phyloP scores from a whole-genome alignment of 768 basidiomycete species.

The Pholiota conissans region DNA sequence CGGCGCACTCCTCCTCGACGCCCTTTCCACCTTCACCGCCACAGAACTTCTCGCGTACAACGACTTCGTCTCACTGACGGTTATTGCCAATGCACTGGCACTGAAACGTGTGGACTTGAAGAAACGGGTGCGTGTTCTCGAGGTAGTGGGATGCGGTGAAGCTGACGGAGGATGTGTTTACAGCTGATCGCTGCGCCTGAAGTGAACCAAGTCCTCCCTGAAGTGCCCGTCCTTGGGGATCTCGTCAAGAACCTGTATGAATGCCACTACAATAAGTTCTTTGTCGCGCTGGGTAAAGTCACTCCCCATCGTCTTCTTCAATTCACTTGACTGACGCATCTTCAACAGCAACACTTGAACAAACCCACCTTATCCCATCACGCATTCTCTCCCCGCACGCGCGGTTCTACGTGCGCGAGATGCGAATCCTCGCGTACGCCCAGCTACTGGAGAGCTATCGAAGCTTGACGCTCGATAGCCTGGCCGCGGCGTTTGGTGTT shows the following conservation, averaged over 20 bases:
- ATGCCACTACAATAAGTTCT: slow-evolving; percentile 94
- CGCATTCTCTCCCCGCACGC: slow-evolving; percentile 85
- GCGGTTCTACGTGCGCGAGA: slow-evolving; percentile 89
- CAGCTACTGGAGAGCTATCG: slow-evolving; percentile 93
- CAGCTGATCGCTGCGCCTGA: slow-evolving; percentile 83
- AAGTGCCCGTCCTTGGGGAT: slow-evolving; percentile 79
- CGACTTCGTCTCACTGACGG: slow-evolving; percentile 84
- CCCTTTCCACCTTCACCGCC: slow-evolving; percentile 92
- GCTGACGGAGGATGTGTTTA: too few relatives aligned
- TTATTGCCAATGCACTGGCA: slow-evolving; percentile 75
- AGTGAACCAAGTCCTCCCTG: slow-evolving; percentile 81
- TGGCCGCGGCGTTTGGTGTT: slow-evolving; percentile 88
- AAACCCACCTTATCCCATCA: slow-evolving; percentile 83
- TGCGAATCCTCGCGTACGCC: slow-evolving; percentile 91
- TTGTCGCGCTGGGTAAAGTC: slow-evolving; percentile 74
- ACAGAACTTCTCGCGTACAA: slow-evolving; percentile 87
- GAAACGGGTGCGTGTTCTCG: slow-evolving; percentile 64
- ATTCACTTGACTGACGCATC: neutral
- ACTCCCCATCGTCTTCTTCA: neutral
- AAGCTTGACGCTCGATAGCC: slow-evolving; percentile 84
- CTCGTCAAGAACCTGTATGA: slow-evolving; percentile 88
- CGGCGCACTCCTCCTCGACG: slow-evolving; percentile 85
- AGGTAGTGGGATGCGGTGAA: too few relatives aligned
- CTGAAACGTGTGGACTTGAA: slow-evolving; percentile 85
- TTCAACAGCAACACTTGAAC: slow-evolving; percentile 77